phyloP scores from a whole-genome alignment of 176 grass and related monocot genomes.

The Juncus effusus region DNA sequence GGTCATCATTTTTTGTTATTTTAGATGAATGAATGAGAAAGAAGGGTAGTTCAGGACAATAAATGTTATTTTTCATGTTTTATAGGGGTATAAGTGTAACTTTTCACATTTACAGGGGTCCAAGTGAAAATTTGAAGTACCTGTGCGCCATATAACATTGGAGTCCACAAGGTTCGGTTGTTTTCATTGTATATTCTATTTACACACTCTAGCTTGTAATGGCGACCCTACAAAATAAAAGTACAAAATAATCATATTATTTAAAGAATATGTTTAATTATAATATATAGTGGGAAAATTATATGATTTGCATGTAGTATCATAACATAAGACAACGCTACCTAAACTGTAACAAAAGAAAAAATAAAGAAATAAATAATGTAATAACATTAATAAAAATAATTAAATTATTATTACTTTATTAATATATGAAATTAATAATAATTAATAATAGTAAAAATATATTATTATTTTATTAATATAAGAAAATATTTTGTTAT shows the following conservation, averaged over 20 bases:
- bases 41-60: background rate
- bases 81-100: too few species aligned
- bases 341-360: background rate
- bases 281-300: background rate
- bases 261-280: slow-evolving; percentile 2
- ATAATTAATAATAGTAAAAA: too few species aligned
- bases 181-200: slow-evolving; percentile 80
- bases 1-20: background rate
- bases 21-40: background rate
- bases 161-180: slow-evolving; percentile 80
- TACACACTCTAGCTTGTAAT: slow-evolving; percentile 81
- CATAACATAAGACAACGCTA: background rate
- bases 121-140: slow-evolving; percentile 27
- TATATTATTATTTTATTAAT: too few species aligned
- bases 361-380: too few species aligned
- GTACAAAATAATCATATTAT: slow-evolving; percentile 1
- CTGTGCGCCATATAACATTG: slow-evolving; percentile 87
- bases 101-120: too few species aligned
- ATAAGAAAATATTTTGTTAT: too few species aligned
- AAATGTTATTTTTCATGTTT: too few species aligned
- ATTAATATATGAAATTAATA: too few species aligned
- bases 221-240: slow-evolving; percentile 56
- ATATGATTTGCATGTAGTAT: background rate
- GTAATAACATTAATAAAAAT: too few species aligned
- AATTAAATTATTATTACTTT: too few species aligned